These are phyloP conservation scores for Zoysia japonica DNA, from an alignment of 176 grass and related monocot species.

Conservation along the genomic window DNA sequence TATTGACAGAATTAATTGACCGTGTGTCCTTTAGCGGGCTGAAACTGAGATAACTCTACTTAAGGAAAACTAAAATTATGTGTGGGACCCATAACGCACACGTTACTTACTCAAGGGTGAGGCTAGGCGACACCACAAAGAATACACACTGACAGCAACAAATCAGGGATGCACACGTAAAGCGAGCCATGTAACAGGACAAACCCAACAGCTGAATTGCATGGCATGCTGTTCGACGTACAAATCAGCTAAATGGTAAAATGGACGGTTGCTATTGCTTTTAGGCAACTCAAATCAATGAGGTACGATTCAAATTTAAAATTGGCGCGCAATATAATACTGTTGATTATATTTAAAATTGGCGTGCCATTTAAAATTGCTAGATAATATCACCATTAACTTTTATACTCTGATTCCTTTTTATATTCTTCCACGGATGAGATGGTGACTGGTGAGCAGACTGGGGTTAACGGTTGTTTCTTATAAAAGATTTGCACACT, in stretches of 20 bases:
- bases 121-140: neutral
- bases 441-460: neutral
- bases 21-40: neutral
- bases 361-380: no score
- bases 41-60: neutral
- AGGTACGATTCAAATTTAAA: neutral
- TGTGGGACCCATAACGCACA: neutral
- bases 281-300: neutral
- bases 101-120: neutral
- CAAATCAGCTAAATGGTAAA: neutral
- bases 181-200: neutral
- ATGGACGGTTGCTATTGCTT: neutral
- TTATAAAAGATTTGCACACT: conserved; percentile 7
- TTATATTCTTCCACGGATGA: neutral
- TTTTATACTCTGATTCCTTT: neutral
- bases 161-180: neutral
- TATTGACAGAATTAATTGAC: neutral
- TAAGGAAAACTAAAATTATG: neutral
- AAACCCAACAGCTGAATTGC: neutral
- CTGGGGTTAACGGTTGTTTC: neutral
- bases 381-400: no score
- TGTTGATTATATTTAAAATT: no score
- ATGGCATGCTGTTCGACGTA: neutral
- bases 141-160: neutral
- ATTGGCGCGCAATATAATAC: neutral